Evolutionary conservation across 169 alveolate species (phyloP), one percentile per base, ranked within the genome.

Genomic region (Cryptosporidium canis): DNA sequence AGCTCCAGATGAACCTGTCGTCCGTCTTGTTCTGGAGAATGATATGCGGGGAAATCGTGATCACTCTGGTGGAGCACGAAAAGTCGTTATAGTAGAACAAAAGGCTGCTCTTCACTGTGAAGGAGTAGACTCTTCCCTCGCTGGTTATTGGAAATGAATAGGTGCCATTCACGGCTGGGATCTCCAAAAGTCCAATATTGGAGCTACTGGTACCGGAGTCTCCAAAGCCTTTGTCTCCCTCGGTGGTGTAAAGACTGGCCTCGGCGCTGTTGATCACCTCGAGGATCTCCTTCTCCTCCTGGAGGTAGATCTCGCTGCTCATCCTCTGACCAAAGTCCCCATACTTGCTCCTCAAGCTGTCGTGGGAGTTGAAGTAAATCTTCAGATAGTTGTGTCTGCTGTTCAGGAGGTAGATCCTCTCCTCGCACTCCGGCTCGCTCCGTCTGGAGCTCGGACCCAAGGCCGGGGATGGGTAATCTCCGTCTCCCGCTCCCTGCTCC

Each of bases 121-220:
- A 70, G 14, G 29, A 70, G 33, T 70, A 58, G n/a, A 61, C 70
- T 58, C 41, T 61, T 24, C 51, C 51, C 43, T 58, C 72, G 58
- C 43, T 77, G 6, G 58, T 37, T 58, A 77, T 77, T 4, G 87
- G 87, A 58, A 77, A 77, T 58, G 87, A 77, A 48, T 77, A 58
- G 2, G 87, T 58, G 12, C 63, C 43, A 3, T 58, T 45, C 6
- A 55, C 0, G 9, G 77, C 61, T 11, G 87, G 87, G 12, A 77
- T 77, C 16, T 77, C 87, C 2, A 77, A 18, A 33, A 77, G 35
- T 14, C 87, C 87, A 33, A 77, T 58, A 61, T 61, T 70, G 11
- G 84, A 70, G 33, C 33, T 70, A 9, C 3, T 7, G 14, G 27
- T 11, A 31, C 39, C 56, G 24, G n/a, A 18, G 7, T n/a, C 24